A percentile compares a stretch with the other conserved stretches of the same genome.
Evolutionary conservation across 2,329 filamentous ascomycete species (phyloP).

Genomic region (Diaporthe longicolla): DNA sequence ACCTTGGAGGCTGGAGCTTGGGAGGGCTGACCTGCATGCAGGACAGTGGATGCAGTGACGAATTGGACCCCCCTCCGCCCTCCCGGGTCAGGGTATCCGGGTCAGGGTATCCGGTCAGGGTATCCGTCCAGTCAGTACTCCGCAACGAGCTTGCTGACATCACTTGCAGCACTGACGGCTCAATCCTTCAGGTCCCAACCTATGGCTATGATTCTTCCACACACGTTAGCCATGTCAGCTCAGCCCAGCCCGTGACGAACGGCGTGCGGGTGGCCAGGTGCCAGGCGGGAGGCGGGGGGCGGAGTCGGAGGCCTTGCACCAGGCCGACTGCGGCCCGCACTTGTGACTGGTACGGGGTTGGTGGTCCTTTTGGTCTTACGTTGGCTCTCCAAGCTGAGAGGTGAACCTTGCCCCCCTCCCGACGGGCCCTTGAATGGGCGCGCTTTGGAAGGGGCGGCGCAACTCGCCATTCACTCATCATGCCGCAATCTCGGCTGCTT

Average conservation of each 20-base stretch:
- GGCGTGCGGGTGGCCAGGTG: slow-evolving; percentile 2
- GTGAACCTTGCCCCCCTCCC: slow-evolving; percentile 27
- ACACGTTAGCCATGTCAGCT: neutral
- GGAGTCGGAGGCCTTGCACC: slow-evolving; percentile 8
- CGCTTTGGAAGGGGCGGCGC: slow-evolving; percentile 23
- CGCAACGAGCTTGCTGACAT: slow-evolving; percentile 3
- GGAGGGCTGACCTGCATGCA: slow-evolving; percentile 17
- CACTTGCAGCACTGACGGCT: neutral
- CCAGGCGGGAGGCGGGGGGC: slow-evolving; percentile 17
- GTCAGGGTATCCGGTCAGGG: too few species aligned
- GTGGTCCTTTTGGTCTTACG: neutral
- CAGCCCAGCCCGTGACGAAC: slow-evolving; percentile 25
- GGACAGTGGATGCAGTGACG: slow-evolving; percentile 19
- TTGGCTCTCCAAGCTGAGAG: slow-evolving; percentile 7
- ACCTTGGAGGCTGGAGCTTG: neutral
- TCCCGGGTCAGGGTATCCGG: slow-evolving; percentile 28
- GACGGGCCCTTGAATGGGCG: slow-evolving; percentile 11
- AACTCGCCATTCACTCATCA: slow-evolving; percentile 26
- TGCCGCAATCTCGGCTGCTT: slow-evolving; percentile 33
- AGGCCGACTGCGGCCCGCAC: slow-evolving; percentile 2
- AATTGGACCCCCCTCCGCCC: slow-evolving; percentile 13
- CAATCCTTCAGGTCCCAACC: slow-evolving; percentile 8
- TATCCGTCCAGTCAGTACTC: neutral
- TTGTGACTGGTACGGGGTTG: slow-evolving; percentile 7
- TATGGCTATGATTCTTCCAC: neutral